phyloP scores from a whole-genome alignment of 805 yeast genomes.

The Starmerella lactis-condensi region DNA sequence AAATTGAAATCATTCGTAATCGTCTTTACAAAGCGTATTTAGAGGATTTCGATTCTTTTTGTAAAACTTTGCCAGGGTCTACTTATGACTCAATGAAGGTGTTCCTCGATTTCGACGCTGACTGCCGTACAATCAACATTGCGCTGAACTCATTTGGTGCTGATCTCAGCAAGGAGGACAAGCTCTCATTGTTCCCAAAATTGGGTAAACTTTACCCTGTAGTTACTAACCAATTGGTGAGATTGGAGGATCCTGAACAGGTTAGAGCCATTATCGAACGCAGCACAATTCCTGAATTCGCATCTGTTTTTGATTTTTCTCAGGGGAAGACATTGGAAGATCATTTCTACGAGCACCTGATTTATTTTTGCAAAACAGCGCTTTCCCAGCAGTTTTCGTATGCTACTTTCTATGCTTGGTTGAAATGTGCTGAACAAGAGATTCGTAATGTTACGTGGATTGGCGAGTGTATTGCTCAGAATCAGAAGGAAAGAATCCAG shows the following conservation, averaged over 20 bases:
- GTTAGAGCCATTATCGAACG: slow-evolving; percentile 30
- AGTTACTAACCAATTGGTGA: slow-evolving; percentile 45
- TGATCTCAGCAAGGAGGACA: slow-evolving; percentile 57
- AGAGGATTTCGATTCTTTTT: slow-evolving; percentile 64
- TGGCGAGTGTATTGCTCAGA: slow-evolving; percentile 97
- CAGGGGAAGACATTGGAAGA: slow-evolving; percentile 62
- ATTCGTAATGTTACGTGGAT: slow-evolving; percentile 97
- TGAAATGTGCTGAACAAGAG: slow-evolving; percentile 90
- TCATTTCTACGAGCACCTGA: slow-evolving; percentile 79
- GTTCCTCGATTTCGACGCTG: slow-evolving; percentile 78
- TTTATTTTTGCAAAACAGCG: slow-evolving; percentile 79
- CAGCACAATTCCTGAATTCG: slow-evolving; percentile 18
- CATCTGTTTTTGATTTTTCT: slow-evolving; percentile 30
- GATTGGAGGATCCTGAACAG: slow-evolving; percentile 72
- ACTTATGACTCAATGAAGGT: slow-evolving; percentile 64
- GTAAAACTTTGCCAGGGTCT: slow-evolving; percentile 49
- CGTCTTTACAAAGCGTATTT: slow-evolving; percentile 80
- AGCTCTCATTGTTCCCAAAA: slow-evolving; percentile 52
- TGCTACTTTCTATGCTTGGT: slow-evolving; percentile 89
- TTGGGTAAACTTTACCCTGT: slow-evolving; percentile 67
- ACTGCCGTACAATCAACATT: slow-evolving; percentile 82
- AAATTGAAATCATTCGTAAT: slow-evolving; percentile 87
- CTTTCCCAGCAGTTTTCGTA: slow-evolving; percentile 92
- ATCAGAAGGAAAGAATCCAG: slow-evolving; percentile 83
- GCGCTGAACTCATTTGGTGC: slow-evolving; percentile 75